Evolutionary conservation across 768 basidiomycete species (phyloP), one percentile per base, ranked within the genome.

Genomic region (Postia placenta): DNA sequence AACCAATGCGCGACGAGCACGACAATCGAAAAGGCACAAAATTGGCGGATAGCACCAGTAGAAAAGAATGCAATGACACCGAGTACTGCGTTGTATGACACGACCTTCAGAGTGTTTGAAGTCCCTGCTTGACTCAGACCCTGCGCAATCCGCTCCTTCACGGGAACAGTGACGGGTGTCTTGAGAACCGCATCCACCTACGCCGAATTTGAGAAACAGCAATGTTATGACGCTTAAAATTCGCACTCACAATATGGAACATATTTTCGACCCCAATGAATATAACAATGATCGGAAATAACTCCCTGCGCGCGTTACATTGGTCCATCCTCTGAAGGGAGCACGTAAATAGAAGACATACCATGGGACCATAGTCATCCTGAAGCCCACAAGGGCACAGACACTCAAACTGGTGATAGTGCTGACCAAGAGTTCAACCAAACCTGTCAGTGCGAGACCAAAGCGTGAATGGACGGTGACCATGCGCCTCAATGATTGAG

Each of bases 251-350:
- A 63, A 99, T 72, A 59, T 85, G 87, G 63, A 92, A 90, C 94
- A 98, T 97, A 59, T 97, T 98, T 69, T 98, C 95, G 2, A 92
- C 88, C 2, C 95, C 95, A 12, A 95, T 87, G 56, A 98, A 94
- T 5, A 93, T 80, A 44, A 99, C 92, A 30, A 96, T 87, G 50
- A 97, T 87, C 1, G 94, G 94, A 45, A 99, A 73, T 36, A 95
- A 68, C 62, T 88, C 85, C 89, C 89, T 91, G 50, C n/a, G n/a
- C n/a, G n/a, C n/a, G n/a, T 9, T 30, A 38, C 40, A 39, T 5
- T 6, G 25, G 7, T 19, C 52, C 22, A 30, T 22, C 30, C 43
- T 35, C 15, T 27, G 25, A 17, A 41, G 56, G 30, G 7, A 17
- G 24, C 14, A 42, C 20, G 15, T 28, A 33, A 55, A 50, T 44